Evolutionary conservation across 345 rosid genomes (phyloP).

Genomic region (Anastatica hierochuntica): DNA sequence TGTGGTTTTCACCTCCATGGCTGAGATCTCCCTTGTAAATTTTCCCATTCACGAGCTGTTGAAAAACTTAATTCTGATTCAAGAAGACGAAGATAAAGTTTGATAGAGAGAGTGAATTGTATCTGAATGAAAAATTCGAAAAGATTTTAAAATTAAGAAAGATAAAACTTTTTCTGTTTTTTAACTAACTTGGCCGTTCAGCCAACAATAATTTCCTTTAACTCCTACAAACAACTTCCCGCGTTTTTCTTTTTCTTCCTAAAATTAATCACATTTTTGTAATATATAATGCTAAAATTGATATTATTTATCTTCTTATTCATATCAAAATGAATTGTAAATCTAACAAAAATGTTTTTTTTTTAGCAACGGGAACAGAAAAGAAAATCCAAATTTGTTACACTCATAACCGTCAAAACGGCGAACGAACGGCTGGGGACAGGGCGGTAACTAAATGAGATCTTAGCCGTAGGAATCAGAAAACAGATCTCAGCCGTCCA

Average conservation of each 20-base stretch:
- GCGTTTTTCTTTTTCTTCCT: too few species aligned
- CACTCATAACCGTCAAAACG: background rate
- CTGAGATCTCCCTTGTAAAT: slow-evolving; percentile 14
- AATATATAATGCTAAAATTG: background rate
- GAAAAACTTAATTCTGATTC: too few species aligned
- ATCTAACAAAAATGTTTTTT: background rate
- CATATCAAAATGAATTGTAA: background rate
- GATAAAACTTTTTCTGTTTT: slow-evolving; percentile 7
- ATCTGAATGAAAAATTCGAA: background rate
- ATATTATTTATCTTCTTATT: too few species aligned
- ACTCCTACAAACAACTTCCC: background rate
- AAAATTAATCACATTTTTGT: too few species aligned
- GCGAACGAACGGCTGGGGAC: too few species aligned
- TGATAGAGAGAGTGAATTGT: background rate
- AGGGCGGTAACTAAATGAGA: background rate
- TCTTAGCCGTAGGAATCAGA: slow-evolving; percentile 6
- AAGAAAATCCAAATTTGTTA: background rate
- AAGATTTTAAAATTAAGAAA: background rate
- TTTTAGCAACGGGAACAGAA: background rate
- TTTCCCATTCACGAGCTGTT: slow-evolving; percentile 9
- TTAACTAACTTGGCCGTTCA: slow-evolving; percentile 14
- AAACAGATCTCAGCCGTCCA: slow-evolving; percentile 24
- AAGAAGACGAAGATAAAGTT: background rate
- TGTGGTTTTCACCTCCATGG: slow-evolving; percentile 18
- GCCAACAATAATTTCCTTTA: too few species aligned